Percentiles rank a stretch among this genome's conserved stretches.
Evolutionary conservation across 1,284 basidiomycete species (phyloP).

Genomic region (Ustilago esculenta): DNA sequence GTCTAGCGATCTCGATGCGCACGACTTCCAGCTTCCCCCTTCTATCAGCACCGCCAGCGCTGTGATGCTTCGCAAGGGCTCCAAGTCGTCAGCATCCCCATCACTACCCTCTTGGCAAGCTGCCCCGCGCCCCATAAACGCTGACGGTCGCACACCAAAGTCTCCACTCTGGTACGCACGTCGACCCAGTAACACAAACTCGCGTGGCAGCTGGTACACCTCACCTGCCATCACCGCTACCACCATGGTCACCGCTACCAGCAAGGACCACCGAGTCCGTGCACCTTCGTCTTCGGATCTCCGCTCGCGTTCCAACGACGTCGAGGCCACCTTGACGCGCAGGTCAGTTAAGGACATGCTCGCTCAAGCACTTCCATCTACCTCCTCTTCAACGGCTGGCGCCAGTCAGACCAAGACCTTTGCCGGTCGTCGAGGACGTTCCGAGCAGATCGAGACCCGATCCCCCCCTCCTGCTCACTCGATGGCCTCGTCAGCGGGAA

Average conservation of each 20-base stretch:
- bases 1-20: constrained; percentile 52
- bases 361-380: constrained; percentile 21
- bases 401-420: constrained; percentile 13
- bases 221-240: constrained; percentile 55
- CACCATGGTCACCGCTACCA: constrained; percentile 41
- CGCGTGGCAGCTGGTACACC: constrained; percentile 52
- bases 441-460: constrained; percentile 32
- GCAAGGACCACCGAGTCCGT: constrained; percentile 18
- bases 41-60: constrained; percentile 48
- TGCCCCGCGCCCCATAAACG: constrained; percentile 27
- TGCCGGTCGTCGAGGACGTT: constrained; percentile 20
- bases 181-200: constrained; percentile 53
- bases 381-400: constrained; percentile 6
- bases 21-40: constrained; percentile 55
- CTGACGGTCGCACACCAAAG: constrained; percentile 37
- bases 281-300: constrained; percentile 4
- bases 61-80: constrained; percentile 47
- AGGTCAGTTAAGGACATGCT: constrained; percentile 42
- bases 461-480: constrained; percentile 50
- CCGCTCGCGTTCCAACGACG: constrained; percentile 16
- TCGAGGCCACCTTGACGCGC: constrained; percentile 38
- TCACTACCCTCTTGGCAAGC: constrained; percentile 8
- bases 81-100: constrained; percentile 26
- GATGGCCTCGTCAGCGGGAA: constrained; percentile 52
- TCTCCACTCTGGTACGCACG: constrained; percentile 55